Percentiles rank a stretch among this genome's conserved stretches.
Evolutionary conservation across 1,284 basidiomycete genomes (phyloP).

Genomic region (Moesziomyces globuligerus): DNA sequence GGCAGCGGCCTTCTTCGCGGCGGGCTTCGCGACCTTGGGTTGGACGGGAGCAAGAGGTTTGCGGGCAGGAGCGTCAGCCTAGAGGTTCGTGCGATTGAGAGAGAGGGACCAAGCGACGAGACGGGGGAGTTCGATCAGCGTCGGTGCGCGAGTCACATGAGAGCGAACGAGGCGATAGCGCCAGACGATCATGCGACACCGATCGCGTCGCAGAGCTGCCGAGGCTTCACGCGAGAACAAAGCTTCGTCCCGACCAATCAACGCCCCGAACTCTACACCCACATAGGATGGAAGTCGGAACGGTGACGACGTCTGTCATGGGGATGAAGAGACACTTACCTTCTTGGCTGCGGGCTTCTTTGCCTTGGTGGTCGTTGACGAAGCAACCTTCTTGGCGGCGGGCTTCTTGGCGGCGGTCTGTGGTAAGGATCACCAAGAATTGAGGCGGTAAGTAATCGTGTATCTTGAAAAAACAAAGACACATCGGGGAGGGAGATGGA

Average conservation of each 20-base stretch:
- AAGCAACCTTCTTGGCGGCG: slow-evolving; percentile 53
- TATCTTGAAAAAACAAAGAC: too few species aligned
- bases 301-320: slow-evolving; percentile 7
- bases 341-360: slow-evolving; percentile 64
- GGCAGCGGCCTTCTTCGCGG: slow-evolving; percentile 64
- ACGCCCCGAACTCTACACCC: slow-evolving; percentile 4
- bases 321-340: slow-evolving; percentile 30
- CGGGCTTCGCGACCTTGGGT: slow-evolving; percentile 60
- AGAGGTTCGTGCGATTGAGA: slow-evolving; percentile 13
- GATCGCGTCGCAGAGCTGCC: slow-evolving; percentile 6
- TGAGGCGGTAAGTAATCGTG: too few species aligned
- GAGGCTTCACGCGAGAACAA: slow-evolving; percentile 5
- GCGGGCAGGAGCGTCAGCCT: slow-evolving; percentile 50
- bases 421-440: neutral
- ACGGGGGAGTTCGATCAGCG: slow-evolving; percentile 27
- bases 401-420: slow-evolving; percentile 51
- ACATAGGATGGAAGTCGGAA: slow-evolving; percentile 3
- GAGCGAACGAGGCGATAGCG: neutral
- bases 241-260: neutral
- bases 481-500: neutral
- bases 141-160: slow-evolving; percentile 21
- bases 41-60: slow-evolving; percentile 50
- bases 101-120: slow-evolving; percentile 10
- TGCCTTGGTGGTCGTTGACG: slow-evolving; percentile 56
- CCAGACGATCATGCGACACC: neutral